Evolutionary conservation across 2,329 filamentous ascomycete species (phyloP), one percentile per base, ranked within the genome.

Genomic region (Alternaria hordeiaustralica): DNA sequence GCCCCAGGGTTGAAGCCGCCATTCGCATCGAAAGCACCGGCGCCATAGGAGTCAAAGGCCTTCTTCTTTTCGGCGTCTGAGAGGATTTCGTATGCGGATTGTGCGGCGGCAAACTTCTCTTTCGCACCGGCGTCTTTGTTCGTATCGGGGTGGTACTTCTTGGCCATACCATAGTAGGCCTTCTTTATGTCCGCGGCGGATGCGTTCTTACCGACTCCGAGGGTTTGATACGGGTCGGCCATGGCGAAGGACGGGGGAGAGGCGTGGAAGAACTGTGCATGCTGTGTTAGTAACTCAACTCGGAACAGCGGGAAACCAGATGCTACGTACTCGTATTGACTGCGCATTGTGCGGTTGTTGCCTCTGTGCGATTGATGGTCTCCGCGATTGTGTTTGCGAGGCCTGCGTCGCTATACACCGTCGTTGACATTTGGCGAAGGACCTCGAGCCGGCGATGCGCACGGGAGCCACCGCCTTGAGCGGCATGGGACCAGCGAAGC

Each of bases 121-220:
- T 98, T 98, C 36, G 96, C 94, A n/a, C 85, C 87, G 3, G 92
- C 81, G 72, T 98, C 96, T 80, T 98, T 98, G 85, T 98, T 99
- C 36, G 96, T 98, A 79, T 99, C 96, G 9, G 96, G 96, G 75
- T 99, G 96, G 79, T 89, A 99, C 78, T 98, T 99, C 82, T 99
- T 99, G 20, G 96, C 96, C 63, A 98, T 85, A 55, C 94, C 93
- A 79, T 99, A 99, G 84, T 99, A 99, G 4, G 96, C 94, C 81
- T 97, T 98, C 80, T 99, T 99, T 79, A 99, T 98, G 36, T 98
- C 95, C 63, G 89, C 85, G 4, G 93, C 84, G 2, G 92, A 90
- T n/a, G 96, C 93, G 66, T 82, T 87, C 79, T 95, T 97, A 74
- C 85, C 85, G 28, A 99, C 93, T 13, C 96, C 96, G 26, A 99